Conservation (phyloP, 176 grass and related monocot species). For the Poa annua region DNA sequence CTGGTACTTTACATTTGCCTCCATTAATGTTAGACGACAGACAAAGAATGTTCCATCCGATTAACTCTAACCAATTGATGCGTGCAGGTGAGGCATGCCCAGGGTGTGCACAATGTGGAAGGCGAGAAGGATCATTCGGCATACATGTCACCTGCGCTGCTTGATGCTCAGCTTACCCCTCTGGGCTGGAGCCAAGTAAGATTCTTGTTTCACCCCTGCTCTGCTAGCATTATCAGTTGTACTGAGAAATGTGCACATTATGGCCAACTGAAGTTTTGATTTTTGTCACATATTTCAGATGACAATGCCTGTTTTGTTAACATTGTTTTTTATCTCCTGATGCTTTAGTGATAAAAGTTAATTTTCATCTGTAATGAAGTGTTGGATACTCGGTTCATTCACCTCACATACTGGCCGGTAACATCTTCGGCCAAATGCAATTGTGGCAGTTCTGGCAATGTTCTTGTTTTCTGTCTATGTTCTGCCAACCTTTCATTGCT, state of each 20-base stretch:
- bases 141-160: slow-evolving; percentile 51
- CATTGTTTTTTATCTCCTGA: neutral
- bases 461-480: neutral
- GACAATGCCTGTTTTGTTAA: neutral
- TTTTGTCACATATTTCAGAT: neutral
- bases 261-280: too few relatives aligned
- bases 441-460: neutral
- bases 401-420: neutral
- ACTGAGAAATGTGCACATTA: neutral
- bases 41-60: too few relatives aligned
- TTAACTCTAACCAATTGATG: neutral
- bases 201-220: too few relatives aligned
- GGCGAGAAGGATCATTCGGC: slow-evolving; percentile 66
- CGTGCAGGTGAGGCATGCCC: slow-evolving; percentile 87
- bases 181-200: slow-evolving; percentile 69
- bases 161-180: slow-evolving; percentile 70
- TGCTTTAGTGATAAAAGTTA: neutral
- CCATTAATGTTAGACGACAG: too few relatives aligned
- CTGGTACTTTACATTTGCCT: slow-evolving; percentile 47
- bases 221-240: neutral
- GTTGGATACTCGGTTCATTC: neutral
- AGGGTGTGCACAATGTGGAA: slow-evolving; percentile 86
- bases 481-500: neutral
- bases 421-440: neutral
- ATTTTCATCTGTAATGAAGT: neutral